Evolutionary conservation across 2,329 filamentous ascomycete genomes (phyloP).

Genomic region (Ceratocystis albifundus): DNA sequence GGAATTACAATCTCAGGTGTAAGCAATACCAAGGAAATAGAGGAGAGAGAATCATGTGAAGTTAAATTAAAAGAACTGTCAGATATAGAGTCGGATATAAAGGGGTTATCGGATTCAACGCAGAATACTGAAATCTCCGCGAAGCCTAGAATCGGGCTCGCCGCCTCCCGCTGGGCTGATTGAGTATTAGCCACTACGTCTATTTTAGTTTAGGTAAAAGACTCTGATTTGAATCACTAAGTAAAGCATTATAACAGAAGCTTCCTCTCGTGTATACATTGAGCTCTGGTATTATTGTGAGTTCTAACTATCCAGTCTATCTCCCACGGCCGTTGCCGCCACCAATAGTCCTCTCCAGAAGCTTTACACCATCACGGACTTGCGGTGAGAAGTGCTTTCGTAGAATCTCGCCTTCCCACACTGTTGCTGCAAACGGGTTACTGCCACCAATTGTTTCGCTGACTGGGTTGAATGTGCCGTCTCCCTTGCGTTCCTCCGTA

Average conservation of each 20-base stretch:
- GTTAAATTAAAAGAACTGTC: no score
- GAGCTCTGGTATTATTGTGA: slow-evolving; percentile 2
- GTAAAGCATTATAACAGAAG: neutral
- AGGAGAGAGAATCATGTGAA: no score
- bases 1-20: neutral
- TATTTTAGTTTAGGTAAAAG: neutral
- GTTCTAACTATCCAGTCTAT: neutral
- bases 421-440: slow-evolving; percentile 79
- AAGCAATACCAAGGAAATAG: neutral
- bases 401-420: slow-evolving; percentile 89
- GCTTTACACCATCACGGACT: slow-evolving; percentile 62
- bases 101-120: neutral
- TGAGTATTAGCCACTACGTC: neutral
- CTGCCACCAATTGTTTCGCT: slow-evolving; percentile 66
- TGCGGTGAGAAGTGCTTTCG: slow-evolving; percentile 76
- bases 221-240: neutral
- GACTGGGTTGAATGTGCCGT: slow-evolving; percentile 70
- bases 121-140: neutral
- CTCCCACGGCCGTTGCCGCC: slow-evolving; percentile 21
- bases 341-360: slow-evolving; percentile 55
- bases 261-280: neutral
- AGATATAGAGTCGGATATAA: neutral
- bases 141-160: slow-evolving; percentile 9
- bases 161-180: slow-evolving; percentile 11
- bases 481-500: slow-evolving; percentile 83